Base-by-base conservation (phyloP, 2,329 filamentous ascomycete species). In the Gnomoniopsis smithogilvyi region DNA sequence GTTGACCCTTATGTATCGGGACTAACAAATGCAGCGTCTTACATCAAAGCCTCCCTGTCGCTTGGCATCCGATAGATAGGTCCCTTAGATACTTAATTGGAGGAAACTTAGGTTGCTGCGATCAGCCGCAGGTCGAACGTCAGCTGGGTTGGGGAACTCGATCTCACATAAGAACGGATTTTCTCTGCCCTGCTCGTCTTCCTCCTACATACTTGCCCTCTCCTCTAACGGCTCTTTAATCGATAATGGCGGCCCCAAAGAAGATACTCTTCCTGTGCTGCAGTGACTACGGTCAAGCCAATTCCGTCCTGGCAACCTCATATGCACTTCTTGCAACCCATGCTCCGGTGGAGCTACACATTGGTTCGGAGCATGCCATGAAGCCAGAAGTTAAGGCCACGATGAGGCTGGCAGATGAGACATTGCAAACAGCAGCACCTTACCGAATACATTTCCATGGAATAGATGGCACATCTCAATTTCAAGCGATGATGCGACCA, bases 271-370 rank as follows among this genome's bases (percentile, higher is more conserved):
- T 75, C 58, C 49, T 75, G 41, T 66, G 67, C 21, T 69, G 70
- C 59, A 62, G 63, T 10, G 69, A 72, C 10, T 66, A 67, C 52
- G 73, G 74, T 30, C 65, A 73, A 10, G 69, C 68, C 11, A 76
- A 76, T 49, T 72, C 74, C 19, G 71, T 71, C 54, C 59, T 76
- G 14, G 71, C 73, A 4, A 73, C 73, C 6, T 63, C 64, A n/a
- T 67, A 67, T 1, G 69, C 72, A 0, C 60, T 76, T 6, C 50
- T 75, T 2, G 71, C 74, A 19, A 64, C 67, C 1, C 63, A 73
- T 26, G 67, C 72, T 0, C 59, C 68, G 15, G 62, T 74, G 19
- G 62, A 73, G 2, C 60, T 75, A 1, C 73, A 76, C 54, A 70
- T 72, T 54, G 73, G 67, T 3, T 74, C 73, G 1, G 74, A 73